Conservation (phyloP, 1,139 yeast genomes). For the Yamadazyma kanchanaburiensis region DNA sequence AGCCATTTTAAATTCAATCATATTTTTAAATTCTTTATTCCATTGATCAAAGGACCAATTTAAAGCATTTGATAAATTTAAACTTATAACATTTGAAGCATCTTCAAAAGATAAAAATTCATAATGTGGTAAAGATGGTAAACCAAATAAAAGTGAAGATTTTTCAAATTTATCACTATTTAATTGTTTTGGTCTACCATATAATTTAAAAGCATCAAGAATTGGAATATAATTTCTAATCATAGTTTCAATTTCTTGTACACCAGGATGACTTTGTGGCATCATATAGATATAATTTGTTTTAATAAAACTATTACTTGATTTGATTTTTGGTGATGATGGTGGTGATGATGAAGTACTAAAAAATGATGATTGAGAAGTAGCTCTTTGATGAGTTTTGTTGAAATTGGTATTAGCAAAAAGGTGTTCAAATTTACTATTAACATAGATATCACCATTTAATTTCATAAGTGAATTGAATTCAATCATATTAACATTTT, state of each 20-base stretch:
- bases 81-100: slow-evolving; percentile 30
- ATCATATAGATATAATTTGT: slow-evolving; percentile 44
- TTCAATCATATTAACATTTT: slow-evolving; percentile 50
- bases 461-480: slow-evolving; percentile 51
- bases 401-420: slow-evolving; percentile 12
- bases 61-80: slow-evolving; percentile 22
- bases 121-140: slow-evolving; percentile 56
- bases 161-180: slow-evolving; percentile 43
- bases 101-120: slow-evolving; percentile 44
- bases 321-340: slow-evolving; percentile 14
- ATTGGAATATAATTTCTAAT: slow-evolving; percentile 50
- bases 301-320: slow-evolving; percentile 24
- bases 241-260: slow-evolving; percentile 55
- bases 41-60: slow-evolving; percentile 25
- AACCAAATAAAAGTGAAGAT: slow-evolving; percentile 49
- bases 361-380: slow-evolving; percentile 18
- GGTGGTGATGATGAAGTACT: slow-evolving; percentile 16
- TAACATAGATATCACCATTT: slow-evolving; percentile 48
- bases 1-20: slow-evolving; percentile 28
- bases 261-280: slow-evolving; percentile 57
- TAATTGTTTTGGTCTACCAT: slow-evolving; percentile 54
- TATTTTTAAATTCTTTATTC: slow-evolving; percentile 36
- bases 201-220: slow-evolving; percentile 50
- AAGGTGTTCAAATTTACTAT: slow-evolving; percentile 34
- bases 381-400: slow-evolving; percentile 18